These are phyloP conservation scores for Candida neerlandica DNA, from an alignment of 1,139 yeast genomes.

Conservation along the genomic window DNA sequence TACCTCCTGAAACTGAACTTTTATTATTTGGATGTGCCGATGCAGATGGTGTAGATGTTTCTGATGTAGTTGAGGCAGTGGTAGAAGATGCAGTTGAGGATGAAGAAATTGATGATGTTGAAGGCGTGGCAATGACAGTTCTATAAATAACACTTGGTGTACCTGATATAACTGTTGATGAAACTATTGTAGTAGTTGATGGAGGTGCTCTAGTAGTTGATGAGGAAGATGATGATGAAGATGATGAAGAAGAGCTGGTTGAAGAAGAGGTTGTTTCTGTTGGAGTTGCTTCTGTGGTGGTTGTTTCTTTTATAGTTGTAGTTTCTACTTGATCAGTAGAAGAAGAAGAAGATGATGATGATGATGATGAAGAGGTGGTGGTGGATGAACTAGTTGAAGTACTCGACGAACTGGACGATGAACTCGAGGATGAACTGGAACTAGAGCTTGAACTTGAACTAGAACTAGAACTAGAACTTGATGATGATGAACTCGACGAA, in stretches of 20 bases:
- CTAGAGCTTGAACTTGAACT: conserved; percentile 13
- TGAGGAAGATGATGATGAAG: conserved; percentile 11
- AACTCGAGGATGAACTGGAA: conserved; percentile 14
- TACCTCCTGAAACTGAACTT: conserved; percentile 54
- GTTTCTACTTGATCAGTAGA: conserved; percentile 11
- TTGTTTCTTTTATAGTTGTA: conserved; percentile 17
- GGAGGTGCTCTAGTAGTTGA: conserved; percentile 10
- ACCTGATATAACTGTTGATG: conserved; percentile 26
- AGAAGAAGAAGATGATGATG: conserved; percentile 11
- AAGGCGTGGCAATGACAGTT: conserved; percentile 24
- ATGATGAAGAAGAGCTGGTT: conserved; percentile 15
- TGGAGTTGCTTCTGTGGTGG: conserved; percentile 8
- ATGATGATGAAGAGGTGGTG: conserved; percentile 7
- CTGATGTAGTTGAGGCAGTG: conserved; percentile 16
- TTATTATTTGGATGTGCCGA: conserved; percentile 13
- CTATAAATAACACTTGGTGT: conserved; percentile 27
- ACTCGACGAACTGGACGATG: conserved; percentile 15
- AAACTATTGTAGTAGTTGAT: conserved; percentile 18
- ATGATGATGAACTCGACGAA: conserved; percentile 16
- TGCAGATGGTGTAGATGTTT: conserved; percentile 20
- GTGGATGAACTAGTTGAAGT: no score
- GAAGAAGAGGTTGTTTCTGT: conserved; percentile 10
- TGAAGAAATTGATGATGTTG: conserved; percentile 16
- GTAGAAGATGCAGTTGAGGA: conserved; percentile 23
- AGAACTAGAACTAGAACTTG: conserved; percentile 12